phyloP scores from a whole-genome alignment of 1,284 basidiomycete species.

The Apiotrichum siamense region DNA sequence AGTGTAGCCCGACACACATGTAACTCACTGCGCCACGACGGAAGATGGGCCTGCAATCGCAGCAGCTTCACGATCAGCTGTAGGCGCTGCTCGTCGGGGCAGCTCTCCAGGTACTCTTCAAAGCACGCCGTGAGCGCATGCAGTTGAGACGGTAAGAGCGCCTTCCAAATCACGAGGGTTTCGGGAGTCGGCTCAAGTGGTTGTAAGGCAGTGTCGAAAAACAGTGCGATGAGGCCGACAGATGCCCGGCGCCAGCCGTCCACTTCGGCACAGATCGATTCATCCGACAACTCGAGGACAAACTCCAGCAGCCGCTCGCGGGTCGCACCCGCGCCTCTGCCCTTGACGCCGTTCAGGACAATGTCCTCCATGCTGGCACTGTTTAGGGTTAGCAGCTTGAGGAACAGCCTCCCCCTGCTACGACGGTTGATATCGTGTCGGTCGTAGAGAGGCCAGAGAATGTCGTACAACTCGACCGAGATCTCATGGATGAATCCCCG shows the following conservation, averaged over 20 bases:
- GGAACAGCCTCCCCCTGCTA: conserved; percentile 24
- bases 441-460: conserved; percentile 33
- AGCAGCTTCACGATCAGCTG: conserved; percentile 22
- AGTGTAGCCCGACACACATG: neutral
- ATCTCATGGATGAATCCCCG: conserved; percentile 32
- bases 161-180: conserved; percentile 23
- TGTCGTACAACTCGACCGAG: conserved; percentile 16
- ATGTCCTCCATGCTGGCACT: conserved; percentile 23
- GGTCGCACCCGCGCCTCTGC: neutral
- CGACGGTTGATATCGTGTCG: conserved; percentile 14
- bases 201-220: conserved; percentile 26
- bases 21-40: conserved; percentile 33
- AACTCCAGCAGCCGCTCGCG: conserved; percentile 32
- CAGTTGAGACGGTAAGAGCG: conserved; percentile 28
- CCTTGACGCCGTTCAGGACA: conserved; percentile 6
- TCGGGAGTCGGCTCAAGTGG: conserved; percentile 22
- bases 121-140: conserved; percentile 31
- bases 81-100: conserved; percentile 34
- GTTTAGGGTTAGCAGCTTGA: conserved; percentile 34
- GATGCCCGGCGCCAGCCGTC: conserved; percentile 22
- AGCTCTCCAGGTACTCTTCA: conserved; percentile 31
- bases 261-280: conserved; percentile 18
- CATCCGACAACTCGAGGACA: conserved; percentile 32
- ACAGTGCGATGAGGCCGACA: conserved; percentile 26
- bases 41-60: conserved; percentile 16